phyloP scores from a whole-genome alignment of 148 eudicot genomes.

The Linanthus parryae region DNA sequence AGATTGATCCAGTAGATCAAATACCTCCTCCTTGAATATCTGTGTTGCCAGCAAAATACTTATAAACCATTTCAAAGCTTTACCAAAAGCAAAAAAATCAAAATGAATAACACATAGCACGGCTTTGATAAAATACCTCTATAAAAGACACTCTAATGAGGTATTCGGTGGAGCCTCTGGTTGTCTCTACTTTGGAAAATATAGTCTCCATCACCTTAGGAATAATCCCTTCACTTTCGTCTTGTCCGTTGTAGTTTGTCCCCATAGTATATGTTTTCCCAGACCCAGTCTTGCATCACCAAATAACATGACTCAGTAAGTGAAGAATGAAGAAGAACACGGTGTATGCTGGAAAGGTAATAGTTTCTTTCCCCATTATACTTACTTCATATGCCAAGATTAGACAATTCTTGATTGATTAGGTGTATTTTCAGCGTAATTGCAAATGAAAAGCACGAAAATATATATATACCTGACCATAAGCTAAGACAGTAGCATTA shows the following conservation, averaged over 20 bases:
- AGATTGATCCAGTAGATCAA: slow-evolving; percentile 71
- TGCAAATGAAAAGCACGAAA: background rate
- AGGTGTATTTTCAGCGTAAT: background rate
- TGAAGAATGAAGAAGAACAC: background rate
- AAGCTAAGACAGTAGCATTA: slow-evolving; percentile 83
- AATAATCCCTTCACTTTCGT: slow-evolving; percentile 49
- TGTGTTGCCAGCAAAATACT: slow-evolving; percentile 18
- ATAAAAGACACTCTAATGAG: slow-evolving; percentile 84
- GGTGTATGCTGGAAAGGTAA: background rate
- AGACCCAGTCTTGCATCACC: slow-evolving; percentile 63
- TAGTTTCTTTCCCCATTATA: background rate
- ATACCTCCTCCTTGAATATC: slow-evolving; percentile 98
- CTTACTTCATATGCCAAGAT: background rate
- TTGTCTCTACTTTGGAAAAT: slow-evolving; percentile 51
- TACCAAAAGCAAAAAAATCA: background rate
- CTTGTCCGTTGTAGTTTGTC: slow-evolving; percentile 78
- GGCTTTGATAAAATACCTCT: slow-evolving; percentile 42
- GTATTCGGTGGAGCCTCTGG: slow-evolving; percentile 56
- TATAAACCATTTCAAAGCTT: background rate
- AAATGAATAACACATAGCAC: background rate
- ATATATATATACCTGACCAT: slow-evolving; percentile 60
- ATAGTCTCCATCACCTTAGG: slow-evolving; percentile 87
- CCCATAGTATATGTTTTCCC: slow-evolving; percentile 99
- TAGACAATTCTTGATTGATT: background rate
- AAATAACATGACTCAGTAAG: slow-evolving; percentile 3